Conservation (phyloP, 2,329 filamentous ascomycete species). For the Neopestalotiopsis sp. region DNA sequence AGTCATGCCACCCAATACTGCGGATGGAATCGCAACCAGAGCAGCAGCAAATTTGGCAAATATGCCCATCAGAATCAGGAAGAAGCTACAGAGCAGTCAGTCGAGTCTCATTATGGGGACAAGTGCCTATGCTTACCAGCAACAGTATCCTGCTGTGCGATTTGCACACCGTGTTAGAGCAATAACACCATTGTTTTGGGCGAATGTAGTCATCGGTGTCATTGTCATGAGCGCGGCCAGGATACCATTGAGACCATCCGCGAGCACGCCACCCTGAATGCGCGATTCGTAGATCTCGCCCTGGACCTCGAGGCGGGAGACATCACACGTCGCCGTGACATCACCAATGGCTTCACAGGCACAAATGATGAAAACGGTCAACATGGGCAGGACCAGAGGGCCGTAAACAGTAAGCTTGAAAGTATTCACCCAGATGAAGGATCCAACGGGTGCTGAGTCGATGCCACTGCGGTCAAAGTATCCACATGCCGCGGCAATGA, state of each 20-base stretch:
- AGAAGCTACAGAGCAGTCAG: constrained; percentile 52
- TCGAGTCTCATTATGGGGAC: background rate
- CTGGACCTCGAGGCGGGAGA: constrained; percentile 76
- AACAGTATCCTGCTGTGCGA: constrained; percentile 79
- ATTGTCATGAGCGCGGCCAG: constrained; percentile 80
- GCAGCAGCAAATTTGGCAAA: constrained; percentile 85
- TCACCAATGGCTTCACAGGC: constrained; percentile 83
- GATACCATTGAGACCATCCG: constrained; percentile 78
- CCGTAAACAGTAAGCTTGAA: constrained; percentile 76
- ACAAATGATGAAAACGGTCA: constrained; percentile 74
- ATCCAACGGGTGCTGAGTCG: constrained; percentile 71
- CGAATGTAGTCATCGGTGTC: constrained; percentile 80
- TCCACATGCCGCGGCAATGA: constrained; percentile 77
- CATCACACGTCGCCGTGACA: constrained; percentile 82
- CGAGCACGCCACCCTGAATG: constrained; percentile 80
- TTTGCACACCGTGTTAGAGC: constrained; percentile 83
- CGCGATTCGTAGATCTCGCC: constrained; percentile 75
- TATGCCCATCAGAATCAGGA: constrained; percentile 80
- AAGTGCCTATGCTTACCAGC: constrained; percentile 50
- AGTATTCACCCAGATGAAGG: constrained; percentile 81
- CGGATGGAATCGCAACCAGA: constrained; percentile 74
- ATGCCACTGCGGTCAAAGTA: constrained; percentile 81
- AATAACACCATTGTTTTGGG: constrained; percentile 86
- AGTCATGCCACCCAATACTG: constrained; percentile 74
- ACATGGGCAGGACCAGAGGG: constrained; percentile 73